These are phyloP conservation scores for Ettlia oleoabundans DNA, from an alignment of 139 green algal genomes.

Conservation along the genomic window DNA sequence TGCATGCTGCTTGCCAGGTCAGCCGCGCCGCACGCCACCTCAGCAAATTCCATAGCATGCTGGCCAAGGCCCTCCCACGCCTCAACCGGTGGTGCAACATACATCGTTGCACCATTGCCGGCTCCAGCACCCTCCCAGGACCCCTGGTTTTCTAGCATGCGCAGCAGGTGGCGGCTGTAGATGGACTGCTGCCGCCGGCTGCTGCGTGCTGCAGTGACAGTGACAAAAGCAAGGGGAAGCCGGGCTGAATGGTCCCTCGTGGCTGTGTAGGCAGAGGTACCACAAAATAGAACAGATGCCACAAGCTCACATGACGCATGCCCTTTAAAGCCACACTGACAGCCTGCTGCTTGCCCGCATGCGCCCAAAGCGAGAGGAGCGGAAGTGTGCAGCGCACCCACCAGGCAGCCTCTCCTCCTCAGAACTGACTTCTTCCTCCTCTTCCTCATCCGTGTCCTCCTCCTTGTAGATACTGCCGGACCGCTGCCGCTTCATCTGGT, in stretches of 20 bases:
- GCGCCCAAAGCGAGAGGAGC: neutral
- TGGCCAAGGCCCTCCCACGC: slow-evolving; percentile 41
- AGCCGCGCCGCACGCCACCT: slow-evolving; percentile 28
- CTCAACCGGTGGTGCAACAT: neutral
- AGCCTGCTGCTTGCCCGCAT: no score
- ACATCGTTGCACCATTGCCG: neutral
- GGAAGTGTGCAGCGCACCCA: neutral
- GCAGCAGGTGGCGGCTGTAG: slow-evolving; percentile 16
- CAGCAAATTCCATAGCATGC: slow-evolving; percentile 25
- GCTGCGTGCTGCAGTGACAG: neutral
- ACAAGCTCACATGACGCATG: no score
- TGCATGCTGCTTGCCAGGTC: slow-evolving; percentile 41
- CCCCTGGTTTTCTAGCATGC: slow-evolving; percentile 30
- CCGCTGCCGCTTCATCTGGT: neutral
- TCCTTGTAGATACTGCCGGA: neutral
- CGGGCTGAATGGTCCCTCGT: neutral
- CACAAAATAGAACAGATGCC: no score
- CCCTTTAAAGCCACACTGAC: no score
- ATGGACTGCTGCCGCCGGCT: neutral
- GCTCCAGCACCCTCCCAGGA: slow-evolving; percentile 24
- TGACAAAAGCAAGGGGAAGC: neutral
- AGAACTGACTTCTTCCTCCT: neutral
- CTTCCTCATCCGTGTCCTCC: neutral
- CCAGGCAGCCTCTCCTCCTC: neutral
- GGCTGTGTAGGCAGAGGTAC: no score